Evolutionary conservation across 306 rosid species (phyloP).

Genomic region (Cicer cuneatum): DNA sequence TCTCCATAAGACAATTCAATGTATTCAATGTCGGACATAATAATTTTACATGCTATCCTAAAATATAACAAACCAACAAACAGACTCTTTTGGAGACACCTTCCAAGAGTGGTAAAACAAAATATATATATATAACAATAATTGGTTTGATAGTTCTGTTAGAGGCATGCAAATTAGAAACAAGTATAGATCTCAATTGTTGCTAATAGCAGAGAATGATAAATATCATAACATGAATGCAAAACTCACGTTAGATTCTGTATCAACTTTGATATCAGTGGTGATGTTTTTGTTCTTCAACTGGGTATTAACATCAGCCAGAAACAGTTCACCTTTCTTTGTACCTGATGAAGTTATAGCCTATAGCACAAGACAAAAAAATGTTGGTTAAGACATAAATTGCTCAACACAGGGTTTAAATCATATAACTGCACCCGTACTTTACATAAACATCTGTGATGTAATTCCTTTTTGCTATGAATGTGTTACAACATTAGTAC

Average conservation of each 20-base stretch:
- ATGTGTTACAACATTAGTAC: neutral
- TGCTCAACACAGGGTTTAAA: slow-evolving; percentile 3
- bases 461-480: neutral
- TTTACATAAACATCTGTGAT: slow-evolving; percentile 12
- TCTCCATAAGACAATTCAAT: neutral
- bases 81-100: neutral
- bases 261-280: slow-evolving; percentile 91
- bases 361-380: slow-evolving; percentile 52
- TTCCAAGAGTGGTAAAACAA: neutral
- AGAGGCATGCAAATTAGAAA: neutral
- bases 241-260: slow-evolving; percentile 73
- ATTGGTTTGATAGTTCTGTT: neutral
- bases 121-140: slow-evolving; percentile 8
- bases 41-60: neutral
- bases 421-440: slow-evolving; percentile 6
- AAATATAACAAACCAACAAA: slow-evolving; percentile 23
- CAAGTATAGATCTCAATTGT: neutral
- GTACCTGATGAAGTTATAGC: slow-evolving; percentile 87
- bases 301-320: slow-evolving; percentile 89
- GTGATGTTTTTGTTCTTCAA: slow-evolving; percentile 81
- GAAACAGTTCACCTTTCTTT: slow-evolving; percentile 77
- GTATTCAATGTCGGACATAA: neutral
- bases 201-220: neutral
- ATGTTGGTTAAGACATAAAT: neutral
- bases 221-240: slow-evolving; percentile 9